A percentile compares a stretch with the other conserved stretches of the same genome.
Conservation (phyloP, 2,329 filamentous ascomycete species). For the Aspergillus aculeatus region DNA sequence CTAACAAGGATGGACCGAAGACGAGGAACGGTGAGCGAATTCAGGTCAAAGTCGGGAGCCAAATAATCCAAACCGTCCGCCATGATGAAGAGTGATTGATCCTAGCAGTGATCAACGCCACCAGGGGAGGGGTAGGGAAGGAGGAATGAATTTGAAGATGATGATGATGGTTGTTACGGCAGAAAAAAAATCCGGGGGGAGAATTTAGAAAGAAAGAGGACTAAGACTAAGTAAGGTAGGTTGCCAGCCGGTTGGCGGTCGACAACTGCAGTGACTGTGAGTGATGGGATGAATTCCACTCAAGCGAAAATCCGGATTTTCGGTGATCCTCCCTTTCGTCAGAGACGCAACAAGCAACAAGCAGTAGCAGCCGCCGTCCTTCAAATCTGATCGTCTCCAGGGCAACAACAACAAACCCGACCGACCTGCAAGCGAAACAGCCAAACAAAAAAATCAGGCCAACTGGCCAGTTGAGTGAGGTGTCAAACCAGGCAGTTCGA, state of each 20-base stretch:
- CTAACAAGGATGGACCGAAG: conserved; percentile 88
- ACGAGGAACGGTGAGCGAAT: conserved; percentile 78
- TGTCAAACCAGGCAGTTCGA: not conserved
- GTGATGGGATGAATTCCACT: not conserved
- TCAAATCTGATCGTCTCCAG: conserved; percentile 33
- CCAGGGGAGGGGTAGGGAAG: not conserved
- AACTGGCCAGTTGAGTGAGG: conserved; percentile 1
- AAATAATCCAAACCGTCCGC: conserved; percentile 75
- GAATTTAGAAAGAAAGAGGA: not conserved
- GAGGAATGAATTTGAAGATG: not conserved
- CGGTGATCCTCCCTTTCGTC: conserved; percentile 12
- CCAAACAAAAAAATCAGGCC: not conserved
- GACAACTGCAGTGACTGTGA: not conserved
- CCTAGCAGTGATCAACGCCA: conserved; percentile 6
- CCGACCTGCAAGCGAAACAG: conserved; percentile 19
- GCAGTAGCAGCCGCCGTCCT: not conserved
- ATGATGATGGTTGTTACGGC: not conserved
- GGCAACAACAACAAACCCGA: conserved; percentile 36
- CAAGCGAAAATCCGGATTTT: conserved; percentile 2
- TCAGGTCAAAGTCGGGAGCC: conserved; percentile 80
- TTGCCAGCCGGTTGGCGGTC: not conserved
- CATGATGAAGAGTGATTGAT: conserved; percentile 27
- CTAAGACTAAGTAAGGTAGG: too few species aligned
- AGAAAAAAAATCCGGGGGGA: not conserved
- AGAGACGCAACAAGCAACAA: conserved; percentile 6